These are phyloP conservation scores for Trametes coccinea DNA, from an alignment of 768 basidiomycete species.

Conservation along the genomic window DNA sequence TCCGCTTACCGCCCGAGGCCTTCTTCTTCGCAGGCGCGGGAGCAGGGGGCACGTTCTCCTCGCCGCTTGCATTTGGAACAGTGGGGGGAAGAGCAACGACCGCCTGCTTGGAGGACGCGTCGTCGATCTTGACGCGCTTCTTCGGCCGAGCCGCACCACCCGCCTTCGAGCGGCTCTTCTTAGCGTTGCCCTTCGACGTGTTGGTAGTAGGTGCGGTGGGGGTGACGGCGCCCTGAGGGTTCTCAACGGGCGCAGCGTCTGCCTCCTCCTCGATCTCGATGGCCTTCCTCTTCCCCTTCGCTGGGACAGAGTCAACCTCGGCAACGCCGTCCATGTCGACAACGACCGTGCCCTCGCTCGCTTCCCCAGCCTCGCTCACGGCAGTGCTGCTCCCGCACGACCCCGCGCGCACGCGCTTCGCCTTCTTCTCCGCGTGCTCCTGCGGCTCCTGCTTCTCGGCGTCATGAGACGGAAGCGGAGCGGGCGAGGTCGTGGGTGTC, in stretches of 20 bases:
- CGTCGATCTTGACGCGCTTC: constrained; percentile 16
- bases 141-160: background rate
- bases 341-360: constrained; percentile 20
- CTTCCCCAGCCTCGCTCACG: constrained; percentile 18
- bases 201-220: background rate
- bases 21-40: constrained; percentile 5
- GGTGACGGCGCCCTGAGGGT: background rate
- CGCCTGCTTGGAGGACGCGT: background rate
- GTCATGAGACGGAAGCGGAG: background rate
- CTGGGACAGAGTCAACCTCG: background rate
- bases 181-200: background rate
- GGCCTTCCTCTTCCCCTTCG: constrained; percentile 13
- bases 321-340: constrained; percentile 10
- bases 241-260: background rate
- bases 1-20: constrained; percentile 1
- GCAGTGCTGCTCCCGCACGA: constrained; percentile 23
- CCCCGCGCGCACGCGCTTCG: background rate
- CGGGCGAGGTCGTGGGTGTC: background rate
- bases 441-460: too few species aligned
- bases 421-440: background rate
- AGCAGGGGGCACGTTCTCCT: constrained; percentile 3
- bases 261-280: constrained; percentile 5
- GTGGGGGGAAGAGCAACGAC: background rate
- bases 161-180: constrained; percentile 6
- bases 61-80: constrained; percentile 2